Evolutionary conservation across 23 red algal genomes (phyloP), one percentile per base, ranked within the genome.

Genomic region (Gracilaria gracilis): DNA sequence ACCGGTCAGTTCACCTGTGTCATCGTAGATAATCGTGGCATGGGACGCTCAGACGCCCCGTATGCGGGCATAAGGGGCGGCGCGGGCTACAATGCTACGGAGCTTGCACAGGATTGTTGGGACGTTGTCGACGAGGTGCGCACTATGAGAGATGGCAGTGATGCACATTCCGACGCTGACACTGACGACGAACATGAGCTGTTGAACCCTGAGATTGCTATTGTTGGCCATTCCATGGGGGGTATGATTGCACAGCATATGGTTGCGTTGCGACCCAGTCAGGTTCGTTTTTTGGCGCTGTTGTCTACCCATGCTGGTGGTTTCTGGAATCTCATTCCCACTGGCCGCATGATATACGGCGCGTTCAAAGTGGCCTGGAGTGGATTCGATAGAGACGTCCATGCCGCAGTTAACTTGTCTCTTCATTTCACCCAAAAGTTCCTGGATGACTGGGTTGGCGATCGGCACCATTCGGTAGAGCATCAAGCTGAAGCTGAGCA

Each of bases 161-260:
- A 77, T 31, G 40, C 46, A 0, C 72, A 77, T 15, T 70, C 81
- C 15, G 33, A 85, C 36, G 40, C 46, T 31, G 40, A 77, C 47
- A 50, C 81, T 35, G 33, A 85, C 31, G 61, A 85, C 37, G 57
- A 85, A 51, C 72, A 24, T 8, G 40, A 77, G 42, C 72, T 50
- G 1, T 20, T 77, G 9, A 46, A 77, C 42, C 21, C 53, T 14
- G 59, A 84, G 35, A 74, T 88, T 29, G 93, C 84, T 38, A 20
- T 95, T 31, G 70, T 95, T 48, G 86, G 85, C 2, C 93, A 95
- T 62, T 88, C 83, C 59, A 95, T 95, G 93, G 93, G 93, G 15
- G 93, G 93, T 75, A 90, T 95, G 93, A 76, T 95, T 47, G 86
- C 82, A 0, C 93, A 88, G 21, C 59, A 54, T 39, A 84, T 88